Conservation (phyloP, 164 flowering plant species). For the Magnolia sinica region DNA sequence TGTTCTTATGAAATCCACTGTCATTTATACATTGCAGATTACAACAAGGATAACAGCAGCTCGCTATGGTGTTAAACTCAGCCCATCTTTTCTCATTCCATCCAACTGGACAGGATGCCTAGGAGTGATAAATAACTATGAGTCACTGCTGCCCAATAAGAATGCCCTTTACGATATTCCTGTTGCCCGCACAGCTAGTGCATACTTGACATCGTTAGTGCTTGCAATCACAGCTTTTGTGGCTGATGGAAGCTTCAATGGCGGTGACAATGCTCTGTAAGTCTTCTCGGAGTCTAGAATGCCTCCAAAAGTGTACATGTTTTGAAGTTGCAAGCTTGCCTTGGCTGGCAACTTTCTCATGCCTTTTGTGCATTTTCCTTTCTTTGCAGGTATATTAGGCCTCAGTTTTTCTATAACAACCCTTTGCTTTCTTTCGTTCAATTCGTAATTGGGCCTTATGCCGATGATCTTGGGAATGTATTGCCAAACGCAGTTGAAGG, state of each 20-base stretch:
- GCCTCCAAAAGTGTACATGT: background rate
- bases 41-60: constrained; percentile 87
- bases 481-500: constrained; percentile 96
- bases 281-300: constrained; percentile 14
- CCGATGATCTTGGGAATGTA: constrained; percentile 96
- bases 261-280: constrained; percentile 97
- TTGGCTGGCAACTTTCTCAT: background rate
- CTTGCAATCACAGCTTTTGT: constrained; percentile 82
- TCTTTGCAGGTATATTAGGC: constrained; percentile 79
- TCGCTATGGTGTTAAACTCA: constrained; percentile 79
- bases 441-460: constrained; percentile 83
- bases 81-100: constrained; percentile 94
- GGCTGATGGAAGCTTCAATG: constrained; percentile 92
- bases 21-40: constrained; percentile 41
- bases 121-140: constrained; percentile 93
- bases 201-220: constrained; percentile 77
- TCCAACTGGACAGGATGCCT: constrained; percentile 98
- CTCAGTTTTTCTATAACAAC: constrained; percentile 87
- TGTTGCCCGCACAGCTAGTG: constrained; percentile 94
- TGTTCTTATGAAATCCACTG: background rate
- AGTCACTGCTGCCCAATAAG: constrained; percentile 83
- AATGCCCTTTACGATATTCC: constrained; percentile 95
- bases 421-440: constrained; percentile 89
- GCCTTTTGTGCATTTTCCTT: background rate
- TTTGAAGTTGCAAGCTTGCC: background rate